Conservation (phyloP, 257 asterid species). For the Solanum neorickii region DNA sequence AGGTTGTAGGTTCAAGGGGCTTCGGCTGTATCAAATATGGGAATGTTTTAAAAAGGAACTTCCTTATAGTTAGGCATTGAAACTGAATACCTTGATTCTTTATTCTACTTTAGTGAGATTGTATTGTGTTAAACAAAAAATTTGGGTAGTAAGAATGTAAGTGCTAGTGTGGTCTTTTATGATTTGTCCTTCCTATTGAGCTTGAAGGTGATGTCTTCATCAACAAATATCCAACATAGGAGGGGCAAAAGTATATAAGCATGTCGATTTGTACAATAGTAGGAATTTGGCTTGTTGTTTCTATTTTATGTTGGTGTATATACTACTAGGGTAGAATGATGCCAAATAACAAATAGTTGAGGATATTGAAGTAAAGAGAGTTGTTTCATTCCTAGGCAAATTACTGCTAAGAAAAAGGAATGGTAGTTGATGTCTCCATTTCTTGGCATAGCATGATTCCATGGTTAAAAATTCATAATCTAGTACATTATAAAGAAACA, state of each 20-base stretch:
- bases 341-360: neutral
- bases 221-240: neutral
- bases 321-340: neutral
- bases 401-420: neutral
- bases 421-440: no score
- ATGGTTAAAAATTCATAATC: no score
- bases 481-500: no score
- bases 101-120: neutral
- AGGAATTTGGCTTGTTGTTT: neutral
- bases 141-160: slow-evolving; percentile 2
- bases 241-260: neutral
- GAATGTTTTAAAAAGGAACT: slow-evolving; percentile 27
- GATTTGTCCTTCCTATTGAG: neutral
- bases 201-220: neutral
- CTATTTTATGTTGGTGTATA: neutral
- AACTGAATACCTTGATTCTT: neutral
- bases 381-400: neutral
- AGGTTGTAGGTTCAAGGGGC: neutral
- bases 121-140: slow-evolving; percentile 9
- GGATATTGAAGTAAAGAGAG: neutral
- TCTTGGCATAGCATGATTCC: no score
- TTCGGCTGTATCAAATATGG: slow-evolving; percentile 57
- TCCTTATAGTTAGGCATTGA: neutral
- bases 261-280: neutral
- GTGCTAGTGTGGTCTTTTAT: neutral